Conservation (phyloP, 495 filamentous ascomycete species). For the Podospora anserina region DNA sequence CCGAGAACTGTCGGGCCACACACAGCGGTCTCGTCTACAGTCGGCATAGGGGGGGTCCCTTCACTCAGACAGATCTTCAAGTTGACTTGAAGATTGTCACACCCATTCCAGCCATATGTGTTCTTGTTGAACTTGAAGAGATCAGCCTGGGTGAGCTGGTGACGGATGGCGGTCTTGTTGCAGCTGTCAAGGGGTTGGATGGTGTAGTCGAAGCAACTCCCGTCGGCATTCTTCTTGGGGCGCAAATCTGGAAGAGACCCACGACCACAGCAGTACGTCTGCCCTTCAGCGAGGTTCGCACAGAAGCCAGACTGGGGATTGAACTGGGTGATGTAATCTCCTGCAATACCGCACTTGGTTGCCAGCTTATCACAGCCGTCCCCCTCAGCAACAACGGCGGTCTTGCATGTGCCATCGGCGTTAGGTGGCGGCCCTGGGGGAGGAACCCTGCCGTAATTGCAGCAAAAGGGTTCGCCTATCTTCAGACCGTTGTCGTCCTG, state of each 20-base stretch:
- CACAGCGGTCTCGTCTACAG: constrained; percentile 31
- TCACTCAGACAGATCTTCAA: constrained; percentile 40
- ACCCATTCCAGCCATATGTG: constrained; percentile 46
- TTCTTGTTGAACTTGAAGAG: constrained; percentile 36
- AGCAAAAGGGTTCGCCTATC: constrained; percentile 44
- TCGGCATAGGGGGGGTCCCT: constrained; percentile 41
- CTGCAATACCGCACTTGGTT: constrained; percentile 33
- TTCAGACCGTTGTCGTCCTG: constrained; percentile 40
- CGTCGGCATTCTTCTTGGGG: constrained; percentile 38
- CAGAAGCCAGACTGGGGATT: background rate
- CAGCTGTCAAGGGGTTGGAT: constrained; percentile 32
- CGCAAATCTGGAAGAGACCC: constrained; percentile 16
- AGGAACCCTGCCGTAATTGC: constrained; percentile 29
- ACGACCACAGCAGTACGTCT: background rate
- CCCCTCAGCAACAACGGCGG: constrained; percentile 18
- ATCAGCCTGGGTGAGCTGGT: constrained; percentile 28
- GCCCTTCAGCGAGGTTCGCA: background rate
- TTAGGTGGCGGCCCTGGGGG: constrained; percentile 21
- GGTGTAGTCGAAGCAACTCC: constrained; percentile 31
- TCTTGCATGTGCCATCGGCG: constrained; percentile 30
- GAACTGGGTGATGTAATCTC: constrained; percentile 3
- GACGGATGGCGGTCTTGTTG: constrained; percentile 15
- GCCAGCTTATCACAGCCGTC: constrained; percentile 42
- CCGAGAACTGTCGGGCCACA: constrained; percentile 37
- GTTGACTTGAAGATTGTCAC: constrained; percentile 28